Percentiles rank a stretch among this genome's conserved stretches.
phyloP scores from a whole-genome alignment of 2,329 filamentous ascomycete genomes.

The Stagonosporopsis vannaccii region DNA sequence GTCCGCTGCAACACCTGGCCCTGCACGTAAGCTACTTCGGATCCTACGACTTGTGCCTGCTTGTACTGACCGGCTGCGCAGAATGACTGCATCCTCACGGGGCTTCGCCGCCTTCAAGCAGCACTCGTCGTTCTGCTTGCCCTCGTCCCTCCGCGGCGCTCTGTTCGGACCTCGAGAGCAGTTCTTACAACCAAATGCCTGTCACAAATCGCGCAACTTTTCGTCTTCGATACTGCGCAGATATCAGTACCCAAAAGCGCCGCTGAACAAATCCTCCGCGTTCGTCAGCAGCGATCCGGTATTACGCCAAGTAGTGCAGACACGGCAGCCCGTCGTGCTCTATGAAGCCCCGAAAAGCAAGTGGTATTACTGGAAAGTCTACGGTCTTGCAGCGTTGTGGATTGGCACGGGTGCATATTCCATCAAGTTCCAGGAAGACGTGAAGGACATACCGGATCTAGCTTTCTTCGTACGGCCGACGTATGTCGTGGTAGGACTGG shows the following conservation, averaged over 20 bases:
- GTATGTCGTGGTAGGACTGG: constrained; percentile 42
- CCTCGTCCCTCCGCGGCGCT: constrained; percentile 42
- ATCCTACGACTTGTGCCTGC: background rate
- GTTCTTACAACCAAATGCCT: constrained; percentile 23
- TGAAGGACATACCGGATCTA: constrained; percentile 38
- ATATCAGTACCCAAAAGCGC: constrained; percentile 29
- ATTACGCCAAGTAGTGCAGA: constrained; percentile 41
- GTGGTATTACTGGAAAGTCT: constrained; percentile 40
- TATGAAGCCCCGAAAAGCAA: constrained; percentile 40
- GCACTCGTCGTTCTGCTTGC: constrained; percentile 40
- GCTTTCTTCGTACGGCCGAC: constrained; percentile 44
- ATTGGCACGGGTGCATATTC: constrained; percentile 39
- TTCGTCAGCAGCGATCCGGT: constrained; percentile 42
- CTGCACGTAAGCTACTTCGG: background rate
- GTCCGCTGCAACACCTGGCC: background rate
- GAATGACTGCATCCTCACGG: constrained; percentile 43
- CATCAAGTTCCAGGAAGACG: constrained; percentile 42
- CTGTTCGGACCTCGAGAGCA: constrained; percentile 38
- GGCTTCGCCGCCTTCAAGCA: constrained; percentile 39
- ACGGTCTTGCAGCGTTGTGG: constrained; percentile 34
- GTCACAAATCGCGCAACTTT: constrained; percentile 30
- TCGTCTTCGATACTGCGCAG: constrained; percentile 34
- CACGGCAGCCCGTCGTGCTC: constrained; percentile 42
- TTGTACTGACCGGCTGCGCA: background rate
- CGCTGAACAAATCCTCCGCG: constrained; percentile 16